Conservation (phyloP, 2,329 filamentous ascomycete species). For the Westerdykella aurantiaca region DNA sequence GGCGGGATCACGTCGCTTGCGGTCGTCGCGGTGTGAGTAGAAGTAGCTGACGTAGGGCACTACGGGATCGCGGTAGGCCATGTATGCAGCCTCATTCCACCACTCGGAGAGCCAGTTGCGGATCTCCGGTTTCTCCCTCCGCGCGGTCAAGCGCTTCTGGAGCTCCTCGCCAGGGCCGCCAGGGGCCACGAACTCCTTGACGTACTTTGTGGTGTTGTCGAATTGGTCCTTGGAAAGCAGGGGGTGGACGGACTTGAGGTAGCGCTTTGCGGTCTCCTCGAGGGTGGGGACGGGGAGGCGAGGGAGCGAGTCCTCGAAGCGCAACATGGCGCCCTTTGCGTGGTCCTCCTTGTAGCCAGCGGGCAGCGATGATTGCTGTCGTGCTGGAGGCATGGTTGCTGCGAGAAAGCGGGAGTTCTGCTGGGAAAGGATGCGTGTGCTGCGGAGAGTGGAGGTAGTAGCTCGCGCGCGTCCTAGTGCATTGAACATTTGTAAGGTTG, state of each 20-base stretch:
- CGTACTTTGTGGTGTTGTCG: conserved; percentile 70
- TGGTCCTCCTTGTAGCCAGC: conserved; percentile 73
- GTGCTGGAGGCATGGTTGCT: conserved; percentile 30
- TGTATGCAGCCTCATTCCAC: conserved; percentile 96
- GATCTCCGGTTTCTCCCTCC: conserved; percentile 69
- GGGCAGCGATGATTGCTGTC: conserved; percentile 44
- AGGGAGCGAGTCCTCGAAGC: conserved; percentile 81
- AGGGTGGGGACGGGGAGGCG: conserved; percentile 73
- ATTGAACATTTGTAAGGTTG: conserved; percentile 35
- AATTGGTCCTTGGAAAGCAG: conserved; percentile 64
- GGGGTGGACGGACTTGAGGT: conserved; percentile 73
- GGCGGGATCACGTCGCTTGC: conserved; percentile 75
- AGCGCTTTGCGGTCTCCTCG: conserved; percentile 73
- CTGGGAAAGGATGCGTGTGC: conserved; percentile 21
- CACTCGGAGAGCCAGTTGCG: conserved; percentile 97
- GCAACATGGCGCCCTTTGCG: conserved; percentile 72
- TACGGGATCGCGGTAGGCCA: conserved; percentile 88
- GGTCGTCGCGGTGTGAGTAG: conserved; percentile 95
- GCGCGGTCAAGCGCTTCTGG: conserved; percentile 79
- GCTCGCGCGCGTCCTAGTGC: conserved; percentile 37
- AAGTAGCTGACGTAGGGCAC: conserved; percentile 99
- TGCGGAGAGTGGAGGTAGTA: conserved; percentile 34
- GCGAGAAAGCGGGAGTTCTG: conserved; percentile 30
- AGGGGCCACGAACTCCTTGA: conserved; percentile 83
- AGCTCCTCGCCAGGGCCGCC: conserved; percentile 75